phyloP scores from a whole-genome alignment of 2,329 filamentous ascomycete genomes.

The Mycosphaerella sp. region DNA sequence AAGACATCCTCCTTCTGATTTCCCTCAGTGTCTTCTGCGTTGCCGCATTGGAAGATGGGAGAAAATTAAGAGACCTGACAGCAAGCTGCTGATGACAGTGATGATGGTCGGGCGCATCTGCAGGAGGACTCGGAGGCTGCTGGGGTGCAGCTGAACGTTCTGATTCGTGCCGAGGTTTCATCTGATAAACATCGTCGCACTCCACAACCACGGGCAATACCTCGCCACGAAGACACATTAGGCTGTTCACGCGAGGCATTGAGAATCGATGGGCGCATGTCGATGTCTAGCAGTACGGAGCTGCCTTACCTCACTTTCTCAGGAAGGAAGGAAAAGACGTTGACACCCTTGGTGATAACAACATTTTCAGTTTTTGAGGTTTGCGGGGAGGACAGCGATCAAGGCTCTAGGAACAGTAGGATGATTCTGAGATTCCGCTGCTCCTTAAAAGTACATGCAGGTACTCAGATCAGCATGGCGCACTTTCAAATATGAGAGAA shows the following conservation, averaged over 20 bases:
- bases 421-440: not conserved
- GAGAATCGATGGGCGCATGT: not conserved
- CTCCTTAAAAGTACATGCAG: not conserved
- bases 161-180: slow-evolving; percentile 1
- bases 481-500: too few species aligned
- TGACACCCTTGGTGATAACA: not conserved
- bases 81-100: not conserved
- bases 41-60: not conserved
- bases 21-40: slow-evolving; percentile 6
- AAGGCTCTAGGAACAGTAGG: not conserved
- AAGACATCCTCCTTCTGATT: slow-evolving; percentile 14
- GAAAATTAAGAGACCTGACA: not conserved
- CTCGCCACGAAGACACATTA: slow-evolving; percentile 2
- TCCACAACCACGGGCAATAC: slow-evolving; percentile 3
- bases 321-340: not conserved
- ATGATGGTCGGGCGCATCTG: not conserved
- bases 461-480: too few species aligned
- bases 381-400: slow-evolving; percentile 9
- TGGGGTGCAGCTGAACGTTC: not conserved
- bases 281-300: not conserved
- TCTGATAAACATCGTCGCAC: slow-evolving; percentile 6
- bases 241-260: slow-evolving; percentile 2
- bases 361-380: not conserved
- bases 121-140: not conserved
- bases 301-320: not conserved